Evolutionary conservation across 345 rosid genomes (phyloP).

Genomic region (Corchorus olitorius): DNA sequence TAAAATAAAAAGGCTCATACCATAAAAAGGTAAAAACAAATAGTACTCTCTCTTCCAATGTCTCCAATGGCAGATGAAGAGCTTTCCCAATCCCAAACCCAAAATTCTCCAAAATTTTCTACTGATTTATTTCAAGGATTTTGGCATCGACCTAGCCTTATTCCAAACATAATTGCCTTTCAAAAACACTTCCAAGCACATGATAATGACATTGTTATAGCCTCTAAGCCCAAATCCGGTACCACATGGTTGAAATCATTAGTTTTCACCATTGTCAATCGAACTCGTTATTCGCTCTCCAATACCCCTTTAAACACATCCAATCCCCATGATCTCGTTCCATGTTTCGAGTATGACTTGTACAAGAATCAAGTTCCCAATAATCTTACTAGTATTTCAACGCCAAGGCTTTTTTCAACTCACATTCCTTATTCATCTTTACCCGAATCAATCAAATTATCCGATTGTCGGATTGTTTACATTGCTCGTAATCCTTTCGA

Average conservation of each 20-base stretch:
- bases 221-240: conserved; percentile 16
- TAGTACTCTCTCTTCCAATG: too few species aligned
- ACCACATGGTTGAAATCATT: conserved; percentile 24
- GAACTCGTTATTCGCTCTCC: not conserved
- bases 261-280: not conserved
- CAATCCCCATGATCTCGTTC: not conserved
- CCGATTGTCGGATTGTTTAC: conserved; percentile 36
- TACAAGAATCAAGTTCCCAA: not conserved
- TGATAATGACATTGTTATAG: not conserved
- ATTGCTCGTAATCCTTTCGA: too few species aligned
- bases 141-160: not conserved
- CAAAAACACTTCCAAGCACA: conserved; percentile 19
- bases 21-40: too few species aligned
- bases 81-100: not conserved
- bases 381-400: not conserved
- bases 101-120: too few species aligned
- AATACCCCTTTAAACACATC: not conserved
- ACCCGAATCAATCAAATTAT: not conserved
- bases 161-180: not conserved
- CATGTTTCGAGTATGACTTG: not conserved
- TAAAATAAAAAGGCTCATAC: too few species aligned
- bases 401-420: not conserved
- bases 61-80: too few species aligned
- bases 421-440: not conserved
- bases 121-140: not conserved